phyloP scores from a whole-genome alignment of 352 stramenopile species.

The Achlya hypogyna region DNA sequence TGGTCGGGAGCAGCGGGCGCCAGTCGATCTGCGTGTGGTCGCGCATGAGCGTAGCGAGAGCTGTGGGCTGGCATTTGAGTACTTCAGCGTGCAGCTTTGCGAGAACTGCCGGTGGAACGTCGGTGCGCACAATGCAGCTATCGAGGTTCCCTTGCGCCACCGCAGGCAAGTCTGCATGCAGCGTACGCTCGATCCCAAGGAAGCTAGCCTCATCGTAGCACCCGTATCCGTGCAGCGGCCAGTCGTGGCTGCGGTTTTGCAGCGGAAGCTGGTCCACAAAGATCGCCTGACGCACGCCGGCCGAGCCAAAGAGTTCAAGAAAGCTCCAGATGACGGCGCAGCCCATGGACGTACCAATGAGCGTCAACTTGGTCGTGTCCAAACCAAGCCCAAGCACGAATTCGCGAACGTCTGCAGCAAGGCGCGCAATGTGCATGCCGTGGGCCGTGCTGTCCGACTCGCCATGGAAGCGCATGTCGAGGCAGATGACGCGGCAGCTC shows the following conservation, averaged over 20 bases:
- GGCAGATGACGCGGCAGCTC: constrained; percentile 6
- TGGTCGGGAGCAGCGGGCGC: constrained; percentile 11
- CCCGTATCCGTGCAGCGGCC: constrained; percentile 8
- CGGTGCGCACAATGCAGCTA: constrained; percentile 4
- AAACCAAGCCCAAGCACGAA: neutral
- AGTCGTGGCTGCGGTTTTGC: constrained; percentile 10
- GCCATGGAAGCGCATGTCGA: constrained; percentile 14
- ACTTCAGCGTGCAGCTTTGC: neutral
- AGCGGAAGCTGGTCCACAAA: constrained; percentile 17
- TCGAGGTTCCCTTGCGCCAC: neutral
- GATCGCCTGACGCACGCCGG: neutral
- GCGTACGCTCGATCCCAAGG: neutral
- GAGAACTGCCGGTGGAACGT: neutral
- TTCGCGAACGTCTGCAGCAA: constrained; percentile 12
- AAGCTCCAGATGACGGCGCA: constrained; percentile 18
- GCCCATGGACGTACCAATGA: constrained; percentile 12
- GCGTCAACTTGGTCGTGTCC: neutral
- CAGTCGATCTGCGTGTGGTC: constrained; percentile 20
- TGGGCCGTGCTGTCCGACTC: constrained; percentile 10
- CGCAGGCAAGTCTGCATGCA: neutral
- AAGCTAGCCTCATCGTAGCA: constrained; percentile 19
- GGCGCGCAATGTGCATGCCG: constrained; percentile 16
- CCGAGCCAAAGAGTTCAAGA: neutral
- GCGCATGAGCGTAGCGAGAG: constrained; percentile 6
- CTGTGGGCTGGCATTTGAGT: neutral